Percentiles rank a stretch among this genome's conserved stretches.
Conservation (phyloP, 2,329 filamentous ascomycete species). For the Botrytis tulipae region DNA sequence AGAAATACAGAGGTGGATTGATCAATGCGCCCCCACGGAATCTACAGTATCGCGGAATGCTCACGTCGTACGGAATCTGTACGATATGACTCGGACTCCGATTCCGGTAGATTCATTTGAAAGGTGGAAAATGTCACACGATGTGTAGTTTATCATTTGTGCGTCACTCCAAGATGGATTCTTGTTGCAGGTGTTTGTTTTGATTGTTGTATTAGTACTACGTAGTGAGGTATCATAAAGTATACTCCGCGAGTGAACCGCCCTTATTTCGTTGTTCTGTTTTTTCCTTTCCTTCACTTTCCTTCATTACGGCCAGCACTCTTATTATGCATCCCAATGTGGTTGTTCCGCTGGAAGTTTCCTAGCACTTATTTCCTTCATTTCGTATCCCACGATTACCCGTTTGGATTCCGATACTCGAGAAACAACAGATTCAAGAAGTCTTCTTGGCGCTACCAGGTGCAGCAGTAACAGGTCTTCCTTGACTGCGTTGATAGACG, state of each 20-base stretch:
- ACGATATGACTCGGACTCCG: neutral
- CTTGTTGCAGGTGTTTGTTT: neutral
- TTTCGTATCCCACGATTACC: neutral
- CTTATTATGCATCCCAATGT: neutral
- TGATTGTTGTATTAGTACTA: neutral
- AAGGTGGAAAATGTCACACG: neutral
- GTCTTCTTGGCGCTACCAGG: slow-evolving; percentile 15
- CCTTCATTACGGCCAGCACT: neutral
- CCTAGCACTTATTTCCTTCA: neutral
- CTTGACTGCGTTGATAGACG: slow-evolving; percentile 30
- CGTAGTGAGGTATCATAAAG: neutral
- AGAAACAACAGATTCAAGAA: neutral
- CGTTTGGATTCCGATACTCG: no score
- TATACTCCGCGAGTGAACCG: neutral
- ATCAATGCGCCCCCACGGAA: neutral
- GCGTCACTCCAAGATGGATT: neutral
- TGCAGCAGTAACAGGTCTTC: slow-evolving; percentile 17
- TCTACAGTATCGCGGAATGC: neutral
- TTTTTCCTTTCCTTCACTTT: neutral
- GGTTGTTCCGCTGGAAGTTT: neutral
- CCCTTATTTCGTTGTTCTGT: neutral
- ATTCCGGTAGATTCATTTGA: neutral
- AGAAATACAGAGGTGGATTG: neutral
- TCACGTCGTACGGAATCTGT: neutral
- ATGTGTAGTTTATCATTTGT: neutral